These are phyloP conservation scores for Thalassiosira pacifica DNA, from an alignment of 352 stramenopile species.

Conservation along the genomic window DNA sequence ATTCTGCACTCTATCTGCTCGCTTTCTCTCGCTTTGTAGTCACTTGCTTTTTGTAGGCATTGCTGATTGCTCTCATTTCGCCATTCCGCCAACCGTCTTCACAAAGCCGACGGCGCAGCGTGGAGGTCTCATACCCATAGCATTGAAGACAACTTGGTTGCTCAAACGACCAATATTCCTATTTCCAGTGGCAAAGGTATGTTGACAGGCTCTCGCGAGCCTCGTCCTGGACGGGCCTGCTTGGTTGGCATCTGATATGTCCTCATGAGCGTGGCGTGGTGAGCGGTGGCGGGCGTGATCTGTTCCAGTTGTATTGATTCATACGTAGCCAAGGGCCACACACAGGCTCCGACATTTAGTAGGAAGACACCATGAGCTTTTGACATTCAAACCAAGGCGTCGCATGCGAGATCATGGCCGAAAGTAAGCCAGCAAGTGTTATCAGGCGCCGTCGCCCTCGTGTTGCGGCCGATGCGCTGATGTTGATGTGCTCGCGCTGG, in stretches of 20 bases:
- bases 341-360: neutral
- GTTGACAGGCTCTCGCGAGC: neutral
- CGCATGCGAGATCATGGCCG: neutral
- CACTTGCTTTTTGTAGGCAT: too few relatives aligned
- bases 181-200: conserved; percentile 2
- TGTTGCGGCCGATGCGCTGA: neutral
- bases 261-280: neutral
- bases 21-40: too few relatives aligned
- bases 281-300: neutral
- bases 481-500: neutral
- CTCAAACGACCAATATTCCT: neutral
- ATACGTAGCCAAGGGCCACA: neutral
- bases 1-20: too few relatives aligned
- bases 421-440: neutral
- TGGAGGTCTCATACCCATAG: too few relatives aligned
- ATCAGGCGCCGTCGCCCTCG: conserved; percentile 4
- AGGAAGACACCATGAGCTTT: neutral
- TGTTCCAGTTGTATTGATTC: neutral
- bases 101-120: too few relatives aligned
- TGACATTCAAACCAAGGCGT: neutral
- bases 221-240: neutral
- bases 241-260: neutral
- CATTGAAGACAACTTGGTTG: too few relatives aligned
- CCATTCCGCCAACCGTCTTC: too few relatives aligned
- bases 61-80: too few relatives aligned